Evolutionary conservation across 2,329 filamentous ascomycete genomes (phyloP).

Genomic region (Pestalotiopsis sp.): DNA sequence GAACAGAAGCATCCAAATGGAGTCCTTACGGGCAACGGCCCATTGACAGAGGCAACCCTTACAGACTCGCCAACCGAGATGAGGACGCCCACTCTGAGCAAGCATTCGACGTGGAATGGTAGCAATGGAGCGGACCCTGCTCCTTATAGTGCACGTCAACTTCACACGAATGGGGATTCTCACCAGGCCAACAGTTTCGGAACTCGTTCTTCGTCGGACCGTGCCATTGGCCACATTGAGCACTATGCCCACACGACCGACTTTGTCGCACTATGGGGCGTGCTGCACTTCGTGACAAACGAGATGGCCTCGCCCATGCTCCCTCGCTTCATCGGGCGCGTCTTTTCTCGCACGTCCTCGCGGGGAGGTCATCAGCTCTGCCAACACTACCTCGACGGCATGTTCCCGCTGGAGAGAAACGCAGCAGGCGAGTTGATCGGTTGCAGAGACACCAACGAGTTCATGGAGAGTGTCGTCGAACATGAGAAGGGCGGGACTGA

Average conservation of each 20-base stretch:
- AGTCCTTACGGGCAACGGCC: slow-evolving; percentile 32
- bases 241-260: slow-evolving; percentile 79
- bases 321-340: slow-evolving; percentile 62
- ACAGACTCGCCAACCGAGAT: slow-evolving; percentile 32
- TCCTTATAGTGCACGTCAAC: slow-evolving; percentile 35
- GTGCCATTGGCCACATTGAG: slow-evolving; percentile 72
- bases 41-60: slow-evolving; percentile 38
- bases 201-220: slow-evolving; percentile 40
- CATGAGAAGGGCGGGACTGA: slow-evolving; percentile 47
- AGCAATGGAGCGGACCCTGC: slow-evolving; percentile 5
- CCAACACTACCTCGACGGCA: slow-evolving; percentile 65
- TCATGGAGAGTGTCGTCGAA: slow-evolving; percentile 63
- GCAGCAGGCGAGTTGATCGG: slow-evolving; percentile 42
- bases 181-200: slow-evolving; percentile 16
- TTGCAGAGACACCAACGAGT: slow-evolving; percentile 54
- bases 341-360: slow-evolving; percentile 58
- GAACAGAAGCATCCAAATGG: slow-evolving; percentile 37
- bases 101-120: background rate
- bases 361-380: slow-evolving; percentile 61
- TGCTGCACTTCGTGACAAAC: slow-evolving; percentile 67
- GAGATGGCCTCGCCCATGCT: slow-evolving; percentile 46
- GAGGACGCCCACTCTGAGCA: slow-evolving; percentile 10
- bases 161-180: slow-evolving; percentile 28
- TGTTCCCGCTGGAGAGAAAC: slow-evolving; percentile 58
- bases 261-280: slow-evolving; percentile 75